Base-by-base conservation (phyloP, 179 eudicot genomes). In the Amaranthus tricolor region DNA sequence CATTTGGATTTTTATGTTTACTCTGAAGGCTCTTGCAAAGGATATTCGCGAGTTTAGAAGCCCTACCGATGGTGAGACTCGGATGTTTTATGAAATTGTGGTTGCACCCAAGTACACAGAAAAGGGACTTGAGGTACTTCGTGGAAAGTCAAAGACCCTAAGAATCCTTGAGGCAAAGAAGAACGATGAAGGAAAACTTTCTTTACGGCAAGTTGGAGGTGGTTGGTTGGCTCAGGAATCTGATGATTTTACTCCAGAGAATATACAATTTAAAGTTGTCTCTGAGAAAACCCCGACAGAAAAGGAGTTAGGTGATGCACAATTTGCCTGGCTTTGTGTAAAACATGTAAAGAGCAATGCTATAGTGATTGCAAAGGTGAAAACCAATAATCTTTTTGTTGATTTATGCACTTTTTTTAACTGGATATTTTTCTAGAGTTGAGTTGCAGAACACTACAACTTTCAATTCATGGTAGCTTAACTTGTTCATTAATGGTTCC, bases 281-380 rank as follows among this genome's bases (percentile, higher is more conserved):
- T 89, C 98, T 65, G 86, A 82, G 51, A 93, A 82, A 80, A 78
- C 66, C 74, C 95, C 97, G 6, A 79, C 85, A 64, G 89, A 85
- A 70, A 74, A 71, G 62, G 97, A 93, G 79, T 92, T 95, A 57
- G 49, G 68, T 70, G 97, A 93, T 88, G 99, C 98, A 17, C 77
- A 95, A 56, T 95, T 95, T 80, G 99, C 99, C 7, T 95, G 95
- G 99, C 81, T 95, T 53, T 95, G 99, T 76, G 97, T 81, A 62
- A 95, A 95, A 90, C 99, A 95, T 65, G 98, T 95, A 63, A 95
- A 95, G 84, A 95, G 99, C 89, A 95, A 95, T 78, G 99, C 98
- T 60, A 95, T 95, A 70, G 99, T 91, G 53, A 86, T 95, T 75
- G 97, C 99, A 12, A 95, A 95, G 97, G 99, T 91, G 40, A 77